These are phyloP conservation scores for Artemisia princeps DNA, from an alignment of 140 eudicot species.

Conservation along the genomic window DNA sequence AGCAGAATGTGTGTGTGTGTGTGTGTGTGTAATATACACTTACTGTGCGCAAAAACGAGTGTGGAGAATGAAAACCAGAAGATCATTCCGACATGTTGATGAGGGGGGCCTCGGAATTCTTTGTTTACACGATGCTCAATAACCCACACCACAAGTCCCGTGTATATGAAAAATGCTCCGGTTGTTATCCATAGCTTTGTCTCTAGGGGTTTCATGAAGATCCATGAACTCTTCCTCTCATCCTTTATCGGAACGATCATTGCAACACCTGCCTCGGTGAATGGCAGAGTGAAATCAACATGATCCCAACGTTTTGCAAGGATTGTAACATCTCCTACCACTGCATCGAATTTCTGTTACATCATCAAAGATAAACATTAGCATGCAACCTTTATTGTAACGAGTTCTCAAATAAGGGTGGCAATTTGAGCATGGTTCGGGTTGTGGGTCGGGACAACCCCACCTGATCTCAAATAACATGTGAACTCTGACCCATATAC, in stretches of 20 bases:
- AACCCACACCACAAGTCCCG: conserved; percentile 37
- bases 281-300: conserved; percentile 48
- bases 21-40: conserved; percentile 18
- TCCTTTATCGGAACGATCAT: conserved; percentile 32
- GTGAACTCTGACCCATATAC: no score
- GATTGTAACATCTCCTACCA: conserved; percentile 42
- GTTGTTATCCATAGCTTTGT: conserved; percentile 38
- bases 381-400: background rate
- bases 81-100: conserved; percentile 48
- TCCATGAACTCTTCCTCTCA: conserved; percentile 29
- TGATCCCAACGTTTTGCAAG: conserved; percentile 23
- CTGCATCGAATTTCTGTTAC: conserved; percentile 37
- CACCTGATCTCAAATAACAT: no score
- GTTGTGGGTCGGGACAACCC: no score
- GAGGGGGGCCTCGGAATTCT: conserved; percentile 42
- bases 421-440: no score
- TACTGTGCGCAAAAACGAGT: conserved; percentile 57
- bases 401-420: background rate
- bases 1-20: background rate
- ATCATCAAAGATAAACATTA: background rate
- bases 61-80: conserved; percentile 58
- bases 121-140: conserved; percentile 43
- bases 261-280: conserved; percentile 40
- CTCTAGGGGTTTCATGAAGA: conserved; percentile 38
- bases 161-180: conserved; percentile 28